Base-by-base conservation (phyloP, 257 asterid genomes). In the Catharanthus roseus region DNA sequence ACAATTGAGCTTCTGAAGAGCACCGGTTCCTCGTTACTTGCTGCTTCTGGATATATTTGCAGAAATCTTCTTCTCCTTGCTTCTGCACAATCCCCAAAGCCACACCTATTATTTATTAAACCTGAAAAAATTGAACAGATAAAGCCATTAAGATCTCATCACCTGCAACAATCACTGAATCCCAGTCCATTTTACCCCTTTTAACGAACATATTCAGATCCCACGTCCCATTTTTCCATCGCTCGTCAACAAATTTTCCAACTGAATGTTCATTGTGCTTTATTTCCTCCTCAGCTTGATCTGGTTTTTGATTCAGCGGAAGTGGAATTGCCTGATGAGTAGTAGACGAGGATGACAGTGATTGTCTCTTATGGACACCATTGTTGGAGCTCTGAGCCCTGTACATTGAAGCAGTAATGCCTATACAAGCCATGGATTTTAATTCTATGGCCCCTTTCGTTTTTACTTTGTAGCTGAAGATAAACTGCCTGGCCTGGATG, bases 211-310 rank as follows among this genome's bases (percentile, higher is more conserved):
- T 84, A 74, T 79, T 90, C 61, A 90, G 89, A 81, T 85, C 93
- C 93, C 93, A 90, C 19, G 89, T 86, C 63, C 90, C 96, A 11
- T 86, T 88, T 68, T 77, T 88, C 93, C 96, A 85, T 62, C 88
- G 75, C 70, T 63, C 73, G 11, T 90, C 91, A 3, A 39, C 69
- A 79, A 86, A 86, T 18, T 68, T 80, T 3, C 69, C 74, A 19
- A 11, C 56, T 24, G 81, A 28, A 10, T 67, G 5, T 53, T 84
- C 77, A 9, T 67, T 21, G 4, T 44, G 31, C 57, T 66, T 69
- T 5, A 65, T 33, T 72, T 70, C 83, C 16, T 76, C 76, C 39
- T 28, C 38, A 44, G 71, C 23, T n/a, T 38, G 77, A 53, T 31
- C 68, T n/a, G 75, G 10, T 45, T 51, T 42, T 6, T 33, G 72